Percentiles rank a stretch among this genome's conserved stretches.
These are phyloP conservation scores for Ceriops zippeliana DNA, from an alignment of 345 rosid species.

Conservation along the genomic window DNA sequence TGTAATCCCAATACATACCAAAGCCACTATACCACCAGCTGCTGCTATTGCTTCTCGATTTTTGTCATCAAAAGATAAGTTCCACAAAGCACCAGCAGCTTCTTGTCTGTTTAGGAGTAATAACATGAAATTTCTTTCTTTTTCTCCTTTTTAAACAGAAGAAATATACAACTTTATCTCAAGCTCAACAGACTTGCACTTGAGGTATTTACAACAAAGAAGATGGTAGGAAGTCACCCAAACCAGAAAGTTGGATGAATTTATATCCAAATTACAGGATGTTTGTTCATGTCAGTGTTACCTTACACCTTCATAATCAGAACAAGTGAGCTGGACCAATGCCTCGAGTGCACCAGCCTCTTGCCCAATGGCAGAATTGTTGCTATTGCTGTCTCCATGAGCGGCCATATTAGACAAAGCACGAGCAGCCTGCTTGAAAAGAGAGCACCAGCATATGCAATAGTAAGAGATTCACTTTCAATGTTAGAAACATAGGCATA, in stretches of 20 bases:
- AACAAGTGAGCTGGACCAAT: constrained; percentile 32
- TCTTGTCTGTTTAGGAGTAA: constrained; percentile 28
- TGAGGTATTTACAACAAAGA: not conserved
- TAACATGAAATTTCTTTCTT: not conserved
- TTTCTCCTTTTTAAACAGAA: not conserved
- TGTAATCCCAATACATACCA: constrained; percentile 21
- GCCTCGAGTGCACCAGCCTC: constrained; percentile 40
- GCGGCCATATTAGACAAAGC: constrained; percentile 43
- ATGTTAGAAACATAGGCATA: not conserved
- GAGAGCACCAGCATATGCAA: not conserved
- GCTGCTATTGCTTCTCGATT: constrained; percentile 42
- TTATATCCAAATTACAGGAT: not conserved
- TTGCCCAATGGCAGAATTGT: constrained; percentile 35
- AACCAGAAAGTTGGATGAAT: not conserved
- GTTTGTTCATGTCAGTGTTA: not conserved
- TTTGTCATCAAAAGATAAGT: constrained; percentile 40
- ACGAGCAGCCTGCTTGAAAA: constrained; percentile 30
- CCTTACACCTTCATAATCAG: constrained; percentile 41
- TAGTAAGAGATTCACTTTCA: not conserved
- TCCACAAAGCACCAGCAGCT: constrained; percentile 47
- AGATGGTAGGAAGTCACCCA: not conserved
- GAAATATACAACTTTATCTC: not conserved
- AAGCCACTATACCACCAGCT: constrained; percentile 40
- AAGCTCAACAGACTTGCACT: not conserved
- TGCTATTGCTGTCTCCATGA: constrained; percentile 37